These are phyloP conservation scores for Drechslerella coelobrocha DNA, from an alignment of 2,329 filamentous ascomycete genomes.

Conservation along the genomic window DNA sequence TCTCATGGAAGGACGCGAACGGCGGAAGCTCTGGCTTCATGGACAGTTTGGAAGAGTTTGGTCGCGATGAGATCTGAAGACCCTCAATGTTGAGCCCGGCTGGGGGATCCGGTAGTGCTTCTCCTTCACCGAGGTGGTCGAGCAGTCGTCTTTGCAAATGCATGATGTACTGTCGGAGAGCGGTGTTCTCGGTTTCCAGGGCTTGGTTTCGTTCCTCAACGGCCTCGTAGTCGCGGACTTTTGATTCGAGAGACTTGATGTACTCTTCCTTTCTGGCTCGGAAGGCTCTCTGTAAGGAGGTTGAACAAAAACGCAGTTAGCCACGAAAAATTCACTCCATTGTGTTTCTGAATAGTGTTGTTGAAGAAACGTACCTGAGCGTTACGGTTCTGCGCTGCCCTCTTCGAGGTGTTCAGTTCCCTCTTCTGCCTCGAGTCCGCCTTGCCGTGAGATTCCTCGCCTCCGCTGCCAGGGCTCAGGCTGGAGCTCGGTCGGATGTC, in stretches of 20 bases:
- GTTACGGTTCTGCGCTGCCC: slow-evolving; percentile 93
- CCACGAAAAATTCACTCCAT: slow-evolving; percentile 1
- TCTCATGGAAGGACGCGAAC: slow-evolving; percentile 42
- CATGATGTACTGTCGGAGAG: slow-evolving; percentile 89
- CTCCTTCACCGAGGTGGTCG: slow-evolving; percentile 76
- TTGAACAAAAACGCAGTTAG: slow-evolving; percentile 56
- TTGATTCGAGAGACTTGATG: slow-evolving; percentile 95
- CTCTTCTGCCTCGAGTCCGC: slow-evolving; percentile 65
- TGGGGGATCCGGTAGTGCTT: slow-evolving; percentile 81
- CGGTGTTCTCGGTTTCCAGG: slow-evolving; percentile 87
- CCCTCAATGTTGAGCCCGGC: slow-evolving; percentile 67
- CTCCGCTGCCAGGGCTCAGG: slow-evolving; percentile 44
- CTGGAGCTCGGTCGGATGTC: slow-evolving; percentile 47
- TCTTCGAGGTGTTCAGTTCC: slow-evolving; percentile 92
- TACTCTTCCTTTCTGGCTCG: slow-evolving; percentile 97
- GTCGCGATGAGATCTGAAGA: slow-evolving; percentile 44
- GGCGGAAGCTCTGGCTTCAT: slow-evolving; percentile 46
- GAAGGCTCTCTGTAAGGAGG: slow-evolving; percentile 77
- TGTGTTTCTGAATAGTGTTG: slow-evolving; percentile 4
- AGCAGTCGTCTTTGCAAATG: slow-evolving; percentile 85
- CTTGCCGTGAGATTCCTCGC: slow-evolving; percentile 40
- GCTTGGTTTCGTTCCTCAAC: slow-evolving; percentile 79
- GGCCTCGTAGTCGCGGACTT: slow-evolving; percentile 79
- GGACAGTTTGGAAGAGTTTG: slow-evolving; percentile 32
- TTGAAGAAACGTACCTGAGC: slow-evolving; percentile 75